phyloP scores from a whole-genome alignment of 306 rosid species.

The Ammopiptanthus mongolicus region DNA sequence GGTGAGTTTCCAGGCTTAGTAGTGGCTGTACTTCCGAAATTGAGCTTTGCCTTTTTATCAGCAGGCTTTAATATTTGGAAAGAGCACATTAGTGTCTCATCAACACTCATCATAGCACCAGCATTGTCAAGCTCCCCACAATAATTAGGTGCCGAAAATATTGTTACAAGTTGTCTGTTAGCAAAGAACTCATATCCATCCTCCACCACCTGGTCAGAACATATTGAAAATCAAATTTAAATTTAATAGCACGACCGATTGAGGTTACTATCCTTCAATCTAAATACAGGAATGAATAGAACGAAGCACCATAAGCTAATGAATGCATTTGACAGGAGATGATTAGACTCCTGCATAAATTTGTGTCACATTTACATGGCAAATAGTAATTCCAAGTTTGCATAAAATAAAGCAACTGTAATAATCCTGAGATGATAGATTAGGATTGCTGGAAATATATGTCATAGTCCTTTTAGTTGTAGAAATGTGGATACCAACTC shows the following conservation, averaged over 20 bases:
- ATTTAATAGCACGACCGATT: neutral
- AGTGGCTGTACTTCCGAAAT: slow-evolving; percentile 61
- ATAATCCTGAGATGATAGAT: neutral
- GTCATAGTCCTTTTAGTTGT: neutral
- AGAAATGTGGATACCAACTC: slow-evolving; percentile 19
- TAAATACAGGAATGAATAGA: neutral
- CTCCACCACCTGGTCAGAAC: slow-evolving; percentile 76
- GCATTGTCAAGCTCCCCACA: slow-evolving; percentile 96
- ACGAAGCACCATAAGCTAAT: neutral
- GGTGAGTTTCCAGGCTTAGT: slow-evolving; percentile 55
- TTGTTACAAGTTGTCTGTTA: slow-evolving; percentile 84
- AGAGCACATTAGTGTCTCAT: slow-evolving; percentile 87
- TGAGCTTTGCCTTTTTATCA: slow-evolving; percentile 46
- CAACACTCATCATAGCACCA: slow-evolving; percentile 99
- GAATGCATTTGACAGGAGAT: neutral
- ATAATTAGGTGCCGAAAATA: slow-evolving; percentile 95
- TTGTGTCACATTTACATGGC: neutral
- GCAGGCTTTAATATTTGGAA: slow-evolving; percentile 88
- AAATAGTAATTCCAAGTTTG: neutral
- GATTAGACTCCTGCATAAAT: neutral
- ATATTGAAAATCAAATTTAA: slow-evolving; percentile 13
- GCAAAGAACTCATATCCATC: slow-evolving; percentile 96
- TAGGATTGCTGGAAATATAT: neutral
- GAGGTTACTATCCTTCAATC: slow-evolving; percentile 9
- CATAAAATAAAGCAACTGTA: neutral